Conservation (phyloP, 2,329 filamentous ascomycete genomes). For the Scolecobasidium constrictum region DNA sequence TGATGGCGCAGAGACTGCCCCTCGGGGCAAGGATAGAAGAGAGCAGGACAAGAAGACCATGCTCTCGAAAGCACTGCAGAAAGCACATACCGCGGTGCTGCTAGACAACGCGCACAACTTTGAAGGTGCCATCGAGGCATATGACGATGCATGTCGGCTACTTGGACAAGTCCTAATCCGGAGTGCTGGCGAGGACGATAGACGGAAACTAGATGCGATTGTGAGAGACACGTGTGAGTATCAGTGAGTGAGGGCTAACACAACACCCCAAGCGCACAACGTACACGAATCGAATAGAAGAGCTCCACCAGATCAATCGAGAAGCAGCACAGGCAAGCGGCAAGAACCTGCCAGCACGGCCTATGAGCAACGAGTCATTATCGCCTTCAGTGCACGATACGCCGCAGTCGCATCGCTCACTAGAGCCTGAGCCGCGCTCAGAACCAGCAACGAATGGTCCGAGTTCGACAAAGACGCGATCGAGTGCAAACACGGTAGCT, state of each 20-base stretch:
- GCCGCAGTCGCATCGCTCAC: background rate
- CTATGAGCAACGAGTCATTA: slow-evolving; percentile 49
- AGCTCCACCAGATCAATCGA: slow-evolving; percentile 65
- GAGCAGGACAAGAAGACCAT: slow-evolving; percentile 69
- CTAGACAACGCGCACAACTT: slow-evolving; percentile 95
- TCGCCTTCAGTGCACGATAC: slow-evolving; percentile 11
- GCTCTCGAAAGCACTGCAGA: slow-evolving; percentile 89
- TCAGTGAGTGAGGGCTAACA: slow-evolving; percentile 1
- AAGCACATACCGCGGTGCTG: slow-evolving; percentile 90
- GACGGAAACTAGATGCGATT: slow-evolving; percentile 84
- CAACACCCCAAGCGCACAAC: slow-evolving; percentile 73
- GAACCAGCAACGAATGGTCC: background rate
- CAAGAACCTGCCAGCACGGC: slow-evolving; percentile 67
- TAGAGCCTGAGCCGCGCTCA: background rate
- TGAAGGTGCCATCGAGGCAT: slow-evolving; percentile 80
- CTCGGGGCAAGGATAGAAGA: slow-evolving; percentile 29
- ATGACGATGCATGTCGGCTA: slow-evolving; percentile 79
- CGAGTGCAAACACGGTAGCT: background rate
- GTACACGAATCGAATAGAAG: slow-evolving; percentile 81
- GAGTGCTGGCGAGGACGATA: slow-evolving; percentile 77
- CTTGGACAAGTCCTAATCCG: slow-evolving; percentile 78
- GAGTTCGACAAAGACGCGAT: slow-evolving; percentile 10
- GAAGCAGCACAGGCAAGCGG: slow-evolving; percentile 37
- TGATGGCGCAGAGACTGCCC: slow-evolving; percentile 26
- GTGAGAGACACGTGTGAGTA: slow-evolving; percentile 43